These are phyloP conservation scores for Lachnellula cervina DNA, from an alignment of 2,329 filamentous ascomycete species.

Conservation along the genomic window DNA sequence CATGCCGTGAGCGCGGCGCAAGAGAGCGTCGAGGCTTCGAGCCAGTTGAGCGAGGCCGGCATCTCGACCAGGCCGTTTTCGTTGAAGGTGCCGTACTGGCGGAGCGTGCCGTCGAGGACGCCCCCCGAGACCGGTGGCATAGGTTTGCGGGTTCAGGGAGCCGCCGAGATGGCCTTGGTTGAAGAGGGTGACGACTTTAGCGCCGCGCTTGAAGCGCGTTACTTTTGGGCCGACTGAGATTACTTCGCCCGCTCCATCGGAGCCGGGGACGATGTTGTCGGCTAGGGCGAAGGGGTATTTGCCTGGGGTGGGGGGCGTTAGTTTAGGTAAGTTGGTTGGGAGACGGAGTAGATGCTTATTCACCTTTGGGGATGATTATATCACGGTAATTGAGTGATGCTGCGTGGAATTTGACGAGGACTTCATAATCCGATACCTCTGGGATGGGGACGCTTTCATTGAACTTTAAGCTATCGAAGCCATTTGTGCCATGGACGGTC, in stretches of 20 bases:
- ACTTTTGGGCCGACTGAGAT: conserved; percentile 51
- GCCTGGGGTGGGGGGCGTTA: conserved; percentile 9
- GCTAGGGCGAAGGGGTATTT: conserved; percentile 25
- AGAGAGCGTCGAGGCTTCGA: conserved; percentile 45
- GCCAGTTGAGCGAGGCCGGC: conserved; percentile 44
- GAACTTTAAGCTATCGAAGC: conserved; percentile 45
- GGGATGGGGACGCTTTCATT: conserved; percentile 33
- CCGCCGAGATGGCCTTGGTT: conserved; percentile 39
- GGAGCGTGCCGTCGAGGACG: conserved; percentile 44
- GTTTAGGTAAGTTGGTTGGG: not conserved
- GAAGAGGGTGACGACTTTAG: conserved; percentile 57
- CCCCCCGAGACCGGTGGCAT: conserved; percentile 52
- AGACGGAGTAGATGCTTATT: not conserved
- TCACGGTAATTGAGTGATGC: conserved; percentile 39
- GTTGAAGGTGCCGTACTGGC: conserved; percentile 44
- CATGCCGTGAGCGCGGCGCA: conserved; percentile 52
- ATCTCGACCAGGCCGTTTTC: conserved; percentile 56
- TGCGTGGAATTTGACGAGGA: conserved; percentile 46
- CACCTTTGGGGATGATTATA: conserved; percentile 33
- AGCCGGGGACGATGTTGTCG: conserved; percentile 30
- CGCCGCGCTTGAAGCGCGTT: conserved; percentile 51
- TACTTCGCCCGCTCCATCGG: conserved; percentile 42
- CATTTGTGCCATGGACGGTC: conserved; percentile 44
- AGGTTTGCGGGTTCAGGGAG: conserved; percentile 18
- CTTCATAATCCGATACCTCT: conserved; percentile 47